Evolutionary conservation across 352 stramenopile genomes (phyloP).

Genomic region (Phytophthora capsici): DNA sequence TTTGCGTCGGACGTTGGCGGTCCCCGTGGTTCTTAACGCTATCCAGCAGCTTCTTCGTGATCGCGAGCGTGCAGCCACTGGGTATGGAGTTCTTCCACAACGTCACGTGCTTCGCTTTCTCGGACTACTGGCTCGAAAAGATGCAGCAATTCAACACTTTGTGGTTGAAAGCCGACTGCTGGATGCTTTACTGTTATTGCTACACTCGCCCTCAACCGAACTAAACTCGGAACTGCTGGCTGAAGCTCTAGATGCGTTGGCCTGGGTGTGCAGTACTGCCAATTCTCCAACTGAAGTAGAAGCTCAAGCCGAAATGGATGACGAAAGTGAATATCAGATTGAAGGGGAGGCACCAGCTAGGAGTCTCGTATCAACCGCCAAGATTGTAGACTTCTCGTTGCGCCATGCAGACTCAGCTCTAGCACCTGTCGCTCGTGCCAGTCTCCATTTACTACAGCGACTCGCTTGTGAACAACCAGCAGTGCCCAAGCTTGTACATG

Average conservation of each 20-base stretch:
- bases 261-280: conserved; percentile 54
- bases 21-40: conserved; percentile 51
- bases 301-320: conserved; percentile 32
- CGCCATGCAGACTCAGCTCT: conserved; percentile 45
- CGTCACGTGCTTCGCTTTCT: conserved; percentile 58
- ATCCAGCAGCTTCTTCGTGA: conserved; percentile 50
- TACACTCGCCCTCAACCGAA: conserved; percentile 52
- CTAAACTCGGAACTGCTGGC: conserved; percentile 46
- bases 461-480: conserved; percentile 42
- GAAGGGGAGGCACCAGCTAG: conserved; percentile 40
- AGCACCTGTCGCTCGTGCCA: conserved; percentile 41
- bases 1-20: conserved; percentile 42
- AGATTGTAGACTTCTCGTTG: conserved; percentile 59
- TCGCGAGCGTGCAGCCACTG: conserved; percentile 25
- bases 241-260: conserved; percentile 58
- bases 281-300: conserved; percentile 22
- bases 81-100: conserved; percentile 25
- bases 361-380: conserved; percentile 47
- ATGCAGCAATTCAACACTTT: conserved; percentile 51
- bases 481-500: conserved; percentile 50
- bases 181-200: conserved; percentile 48
- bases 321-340: conserved; percentile 15
- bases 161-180: conserved; percentile 62
- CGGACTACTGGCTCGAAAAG: conserved; percentile 48
- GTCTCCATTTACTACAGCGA: conserved; percentile 65